phyloP scores from a whole-genome alignment of 139 green algal species.

The Spirogloea muscicola region DNA sequence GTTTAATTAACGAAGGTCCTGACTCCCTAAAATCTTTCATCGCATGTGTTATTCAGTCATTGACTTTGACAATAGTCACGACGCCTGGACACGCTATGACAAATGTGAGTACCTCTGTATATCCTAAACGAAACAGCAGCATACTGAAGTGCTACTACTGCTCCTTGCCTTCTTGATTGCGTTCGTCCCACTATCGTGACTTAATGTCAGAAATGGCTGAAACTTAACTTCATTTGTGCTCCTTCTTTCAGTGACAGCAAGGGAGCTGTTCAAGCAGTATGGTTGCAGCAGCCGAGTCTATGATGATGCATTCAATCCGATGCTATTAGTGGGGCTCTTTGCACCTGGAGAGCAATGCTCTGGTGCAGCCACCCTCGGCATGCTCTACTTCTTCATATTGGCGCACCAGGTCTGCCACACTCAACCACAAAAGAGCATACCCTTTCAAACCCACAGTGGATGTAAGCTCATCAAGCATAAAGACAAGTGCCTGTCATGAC shows the following conservation, averaged over 20 bases:
- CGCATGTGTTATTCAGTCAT: no score
- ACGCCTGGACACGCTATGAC: slow-evolving; percentile 24
- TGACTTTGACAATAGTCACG: slow-evolving; percentile 37
- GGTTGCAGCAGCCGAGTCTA: not conserved
- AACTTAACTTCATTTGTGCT: not conserved
- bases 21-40: no score
- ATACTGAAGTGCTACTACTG: not conserved
- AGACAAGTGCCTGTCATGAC: no score
- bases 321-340: slow-evolving; percentile 36
- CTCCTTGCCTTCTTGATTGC: not conserved
- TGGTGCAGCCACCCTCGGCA: not conserved
- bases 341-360: slow-evolving; percentile 22
- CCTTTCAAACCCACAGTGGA: not conserved
- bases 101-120: slow-evolving; percentile 6
- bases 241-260: not conserved
- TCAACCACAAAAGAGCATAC: not conserved
- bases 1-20: no score
- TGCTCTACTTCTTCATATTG: slow-evolving; percentile 22
- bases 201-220: not conserved
- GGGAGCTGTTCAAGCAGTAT: not conserved
- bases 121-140: not conserved
- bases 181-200: not conserved
- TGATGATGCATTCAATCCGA: slow-evolving; percentile 5
- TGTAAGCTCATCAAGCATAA: not conserved
- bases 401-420: slow-evolving; percentile 4